phyloP scores from a whole-genome alignment of 805 yeast species.

The Candida ulmi region DNA sequence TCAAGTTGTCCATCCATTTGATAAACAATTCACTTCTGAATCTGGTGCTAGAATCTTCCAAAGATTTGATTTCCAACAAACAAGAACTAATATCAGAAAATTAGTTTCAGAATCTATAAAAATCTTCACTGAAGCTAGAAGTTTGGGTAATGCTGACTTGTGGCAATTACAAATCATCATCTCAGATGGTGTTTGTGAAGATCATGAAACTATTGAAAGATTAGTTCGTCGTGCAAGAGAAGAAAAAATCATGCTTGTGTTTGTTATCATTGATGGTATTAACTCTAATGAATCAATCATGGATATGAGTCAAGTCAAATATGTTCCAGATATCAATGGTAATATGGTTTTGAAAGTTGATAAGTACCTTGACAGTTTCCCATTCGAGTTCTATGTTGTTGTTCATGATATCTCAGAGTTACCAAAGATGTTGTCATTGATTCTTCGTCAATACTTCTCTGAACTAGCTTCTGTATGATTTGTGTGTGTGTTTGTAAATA shows the following conservation, averaged over 20 bases:
- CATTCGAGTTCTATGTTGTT: conserved; percentile 94
- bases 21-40: conserved; percentile 74
- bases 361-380: conserved; percentile 87
- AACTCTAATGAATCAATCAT: conserved; percentile 78
- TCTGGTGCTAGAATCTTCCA: conserved; percentile 81
- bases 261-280: conserved; percentile 89
- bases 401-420: conserved; percentile 84
- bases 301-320: conserved; percentile 91
- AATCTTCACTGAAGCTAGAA: conserved; percentile 56
- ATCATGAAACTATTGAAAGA: conserved; percentile 76
- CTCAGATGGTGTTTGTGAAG: conserved; percentile 97
- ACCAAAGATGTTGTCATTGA: conserved; percentile 86
- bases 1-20: conserved; percentile 84
- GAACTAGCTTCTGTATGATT: conserved; percentile 44
- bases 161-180: conserved; percentile 93
- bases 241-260: conserved; percentile 88
- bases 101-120: conserved; percentile 68
- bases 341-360: conserved; percentile 68
- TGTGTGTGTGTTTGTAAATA: conserved; percentile 2
- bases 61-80: conserved; percentile 87
- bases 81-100: conserved; percentile 74
- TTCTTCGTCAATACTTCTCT: conserved; percentile 86
- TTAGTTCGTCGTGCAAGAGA: conserved; percentile 90
- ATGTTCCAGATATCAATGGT: conserved; percentile 66
- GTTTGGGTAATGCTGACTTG: conserved; percentile 50